Evolutionary conservation across 768 basidiomycete species (phyloP).

Genomic region (Macrolepiota albuminosa): DNA sequence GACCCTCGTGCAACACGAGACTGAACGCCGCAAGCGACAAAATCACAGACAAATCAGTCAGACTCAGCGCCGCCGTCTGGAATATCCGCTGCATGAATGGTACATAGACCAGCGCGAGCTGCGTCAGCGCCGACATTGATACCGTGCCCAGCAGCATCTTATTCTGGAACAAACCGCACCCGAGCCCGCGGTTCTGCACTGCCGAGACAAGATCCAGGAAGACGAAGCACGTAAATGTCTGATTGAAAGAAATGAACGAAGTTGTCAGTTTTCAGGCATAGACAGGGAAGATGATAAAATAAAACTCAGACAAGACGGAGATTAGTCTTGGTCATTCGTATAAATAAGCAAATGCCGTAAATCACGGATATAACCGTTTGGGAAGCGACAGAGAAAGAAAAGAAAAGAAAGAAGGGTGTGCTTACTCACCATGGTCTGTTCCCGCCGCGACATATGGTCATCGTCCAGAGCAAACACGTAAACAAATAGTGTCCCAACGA

Average conservation of each 20-base stretch:
- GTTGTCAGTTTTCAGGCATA: not conserved
- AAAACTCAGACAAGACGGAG: not conserved
- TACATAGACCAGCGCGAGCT: slow-evolving; percentile 85
- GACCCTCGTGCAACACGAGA: slow-evolving; percentile 68
- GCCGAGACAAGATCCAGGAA: slow-evolving; percentile 96
- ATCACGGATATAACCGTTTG: not conserved
- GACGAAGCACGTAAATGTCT: slow-evolving; percentile 98
- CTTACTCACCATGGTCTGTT: slow-evolving; percentile 86
- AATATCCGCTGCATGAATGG: slow-evolving; percentile 89
- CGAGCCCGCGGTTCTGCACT: slow-evolving; percentile 88
- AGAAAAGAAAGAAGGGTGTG: not conserved
- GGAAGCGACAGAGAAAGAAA: not conserved
- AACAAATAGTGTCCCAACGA: slow-evolving; percentile 82
- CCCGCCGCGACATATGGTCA: slow-evolving; percentile 75
- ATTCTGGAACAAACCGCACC: slow-evolving; percentile 80
- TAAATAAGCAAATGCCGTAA: slow-evolving; percentile 1
- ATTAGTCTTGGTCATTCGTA: not conserved
- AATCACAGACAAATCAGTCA: slow-evolving; percentile 66
- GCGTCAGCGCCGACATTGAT: slow-evolving; percentile 76
- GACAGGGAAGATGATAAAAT: not conserved
- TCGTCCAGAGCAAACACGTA: slow-evolving; percentile 83
- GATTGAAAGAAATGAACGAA: slow-evolving; percentile 4
- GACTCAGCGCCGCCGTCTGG: slow-evolving; percentile 80
- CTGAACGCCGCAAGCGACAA: slow-evolving; percentile 63
- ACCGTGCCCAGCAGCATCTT: slow-evolving; percentile 88